These are phyloP conservation scores for Corylus avellana DNA, from an alignment of 306 rosid genomes.

Conservation along the genomic window DNA sequence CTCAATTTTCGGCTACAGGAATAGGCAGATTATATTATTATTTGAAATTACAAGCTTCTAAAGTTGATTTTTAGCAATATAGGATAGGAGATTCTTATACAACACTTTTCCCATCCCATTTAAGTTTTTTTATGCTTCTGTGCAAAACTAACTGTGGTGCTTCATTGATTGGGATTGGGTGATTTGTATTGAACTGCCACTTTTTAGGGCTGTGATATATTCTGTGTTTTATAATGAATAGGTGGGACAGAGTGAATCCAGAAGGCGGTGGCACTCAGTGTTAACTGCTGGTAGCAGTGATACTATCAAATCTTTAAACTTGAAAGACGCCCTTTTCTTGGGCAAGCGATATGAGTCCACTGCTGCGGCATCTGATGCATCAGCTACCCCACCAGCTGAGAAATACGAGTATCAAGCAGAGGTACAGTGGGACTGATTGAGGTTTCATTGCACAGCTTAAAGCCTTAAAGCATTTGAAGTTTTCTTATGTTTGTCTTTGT, in stretches of 20 bases:
- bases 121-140: not conserved
- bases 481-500: constrained; percentile 9
- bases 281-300: constrained; percentile 39
- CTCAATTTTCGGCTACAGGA: not conserved
- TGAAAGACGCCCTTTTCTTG: constrained; percentile 37
- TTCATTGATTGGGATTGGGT: not conserved
- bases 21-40: not conserved
- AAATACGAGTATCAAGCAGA: constrained; percentile 92
- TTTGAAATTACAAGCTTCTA: not conserved
- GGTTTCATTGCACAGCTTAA: not conserved
- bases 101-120: not conserved
- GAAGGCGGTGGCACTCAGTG: constrained; percentile 58
- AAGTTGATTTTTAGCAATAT: not conserved
- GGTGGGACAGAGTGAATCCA: constrained; percentile 55
- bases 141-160: not conserved
- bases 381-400: constrained; percentile 58
- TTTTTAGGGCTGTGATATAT: not conserved
- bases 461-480: constrained; percentile 7
- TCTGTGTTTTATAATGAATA: constrained; percentile 20
- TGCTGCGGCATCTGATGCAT: constrained; percentile 72
- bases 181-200: not conserved
- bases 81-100: too few species aligned
- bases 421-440: constrained; percentile 33
- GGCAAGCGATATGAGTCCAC: constrained; percentile 73
- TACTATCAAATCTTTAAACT: constrained; percentile 25